Evolutionary conservation across 2,329 filamentous ascomycete genomes (phyloP).

Genomic region (Dactylellina leptospora): DNA sequence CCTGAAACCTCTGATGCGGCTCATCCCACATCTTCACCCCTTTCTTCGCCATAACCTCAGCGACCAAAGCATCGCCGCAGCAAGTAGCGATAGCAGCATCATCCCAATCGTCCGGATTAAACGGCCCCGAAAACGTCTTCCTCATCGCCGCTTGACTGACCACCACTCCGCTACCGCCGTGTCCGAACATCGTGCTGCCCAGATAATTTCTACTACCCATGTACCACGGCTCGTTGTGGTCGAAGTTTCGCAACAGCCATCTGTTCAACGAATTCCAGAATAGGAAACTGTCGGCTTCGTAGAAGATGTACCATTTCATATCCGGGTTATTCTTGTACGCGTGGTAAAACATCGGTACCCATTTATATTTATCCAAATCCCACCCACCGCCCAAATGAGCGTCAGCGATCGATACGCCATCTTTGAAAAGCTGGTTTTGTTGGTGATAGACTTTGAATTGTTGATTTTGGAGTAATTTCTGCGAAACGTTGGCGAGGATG

Average conservation of each 20-base stretch:
- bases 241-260: conserved; percentile 63
- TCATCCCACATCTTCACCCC: conserved; percentile 32
- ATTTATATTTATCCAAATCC: conserved; percentile 71
- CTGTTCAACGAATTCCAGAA: conserved; percentile 66
- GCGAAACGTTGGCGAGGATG: conserved; percentile 58
- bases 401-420: conserved; percentile 44
- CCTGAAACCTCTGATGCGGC: conserved; percentile 30
- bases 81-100: conserved; percentile 18
- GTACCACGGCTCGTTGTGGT: conserved; percentile 63
- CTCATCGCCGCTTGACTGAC: conserved; percentile 38
- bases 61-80: conserved; percentile 29
- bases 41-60: conserved; percentile 29
- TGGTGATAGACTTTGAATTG: conserved; percentile 64
- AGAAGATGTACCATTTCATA: conserved; percentile 70
- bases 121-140: conserved; percentile 27
- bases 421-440: conserved; percentile 58
- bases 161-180: conserved; percentile 66
- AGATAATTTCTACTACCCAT: conserved; percentile 65
- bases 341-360: conserved; percentile 69
- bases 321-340: conserved; percentile 64
- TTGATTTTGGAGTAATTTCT: conserved; percentile 62
- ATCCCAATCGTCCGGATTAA: conserved; percentile 28
- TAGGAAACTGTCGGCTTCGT: conserved; percentile 70
- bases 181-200: conserved; percentile 64
- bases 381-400: conserved; percentile 62